A percentile compares a stretch with the other conserved stretches of the same genome.
Conservation (phyloP, 139 green algal genomes). For the Eudorina sp. region DNA sequence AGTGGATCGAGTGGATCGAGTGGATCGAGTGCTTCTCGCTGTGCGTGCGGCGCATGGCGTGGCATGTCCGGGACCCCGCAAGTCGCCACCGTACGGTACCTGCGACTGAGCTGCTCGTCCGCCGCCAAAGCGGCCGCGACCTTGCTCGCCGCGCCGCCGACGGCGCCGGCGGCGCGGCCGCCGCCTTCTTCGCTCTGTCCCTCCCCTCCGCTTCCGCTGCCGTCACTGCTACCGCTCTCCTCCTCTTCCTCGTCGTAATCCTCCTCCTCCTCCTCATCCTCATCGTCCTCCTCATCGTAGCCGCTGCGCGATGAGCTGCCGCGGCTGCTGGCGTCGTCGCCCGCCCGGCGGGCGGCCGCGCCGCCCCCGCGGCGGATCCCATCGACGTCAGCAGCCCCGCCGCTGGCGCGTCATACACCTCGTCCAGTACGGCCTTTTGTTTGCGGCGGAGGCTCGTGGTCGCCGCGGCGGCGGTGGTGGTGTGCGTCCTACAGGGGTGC, state of each 20-base stretch:
- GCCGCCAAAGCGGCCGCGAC: not conserved
- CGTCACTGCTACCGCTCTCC: not conserved
- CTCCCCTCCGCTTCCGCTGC: not conserved
- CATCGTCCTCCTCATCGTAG: not conserved
- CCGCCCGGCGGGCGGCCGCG: not conserved
- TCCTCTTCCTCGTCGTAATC: slow-evolving; percentile 1
- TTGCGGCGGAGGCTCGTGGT: slow-evolving; percentile 36
- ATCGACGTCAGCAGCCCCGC: not conserved
- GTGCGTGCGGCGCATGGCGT: not conserved
- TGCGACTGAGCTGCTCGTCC: slow-evolving; percentile 25
- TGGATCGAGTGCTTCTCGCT: not conserved
- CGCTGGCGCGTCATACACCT: slow-evolving; percentile 23
- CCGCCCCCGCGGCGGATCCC: not conserved
- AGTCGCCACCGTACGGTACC: not conserved
- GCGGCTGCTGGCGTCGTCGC: not conserved
- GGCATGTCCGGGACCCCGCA: not conserved
- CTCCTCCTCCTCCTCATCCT: not conserved
- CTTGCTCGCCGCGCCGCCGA: not conserved
- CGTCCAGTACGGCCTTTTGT: slow-evolving; percentile 43
- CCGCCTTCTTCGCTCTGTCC: not conserved
- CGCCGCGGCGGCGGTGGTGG: not conserved
- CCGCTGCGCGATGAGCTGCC: not conserved
- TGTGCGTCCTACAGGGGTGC: not conserved
- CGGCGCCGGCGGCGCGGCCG: not conserved
- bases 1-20: too few species aligned